phyloP scores from a whole-genome alignment of 2,329 filamentous ascomycete genomes.

The Fusarium sp. region DNA sequence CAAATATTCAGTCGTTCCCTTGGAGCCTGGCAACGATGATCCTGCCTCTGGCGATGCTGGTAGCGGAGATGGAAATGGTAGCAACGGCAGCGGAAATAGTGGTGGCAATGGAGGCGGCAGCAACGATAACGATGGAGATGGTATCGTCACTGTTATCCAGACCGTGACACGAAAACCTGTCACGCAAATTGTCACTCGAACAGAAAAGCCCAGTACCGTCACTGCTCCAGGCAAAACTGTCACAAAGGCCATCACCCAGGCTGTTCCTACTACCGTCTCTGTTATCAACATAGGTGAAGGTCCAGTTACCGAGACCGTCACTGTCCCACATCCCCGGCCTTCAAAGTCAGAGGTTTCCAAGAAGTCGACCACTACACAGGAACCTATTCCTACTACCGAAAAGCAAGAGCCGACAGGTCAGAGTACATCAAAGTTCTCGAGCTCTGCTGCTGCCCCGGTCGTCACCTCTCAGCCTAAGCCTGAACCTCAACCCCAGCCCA shows the following conservation, averaged over 20 bases:
- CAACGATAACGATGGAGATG: constrained; percentile 35
- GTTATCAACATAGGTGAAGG: constrained; percentile 49
- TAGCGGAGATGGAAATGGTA: constrained; percentile 36
- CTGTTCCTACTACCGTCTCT: constrained; percentile 50
- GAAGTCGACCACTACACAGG: constrained; percentile 10
- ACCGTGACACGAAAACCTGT: constrained; percentile 51
- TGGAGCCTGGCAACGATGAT: constrained; percentile 52
- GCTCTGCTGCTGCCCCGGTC: constrained; percentile 20
- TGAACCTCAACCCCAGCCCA: constrained; percentile 17
- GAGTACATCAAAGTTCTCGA: constrained; percentile 8
- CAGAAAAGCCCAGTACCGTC: constrained; percentile 47
- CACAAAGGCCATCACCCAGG: constrained; percentile 48
- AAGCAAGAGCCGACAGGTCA: constrained; percentile 10
- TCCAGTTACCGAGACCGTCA: constrained; percentile 46
- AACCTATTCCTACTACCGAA: constrained; percentile 2
- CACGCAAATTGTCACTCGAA: constrained; percentile 49
- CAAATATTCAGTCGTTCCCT: constrained; percentile 56
- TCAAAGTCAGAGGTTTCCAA: constrained; percentile 19
- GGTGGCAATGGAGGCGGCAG: constrained; percentile 17
- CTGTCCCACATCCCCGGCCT: constrained; percentile 39
- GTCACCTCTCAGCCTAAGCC: constrained; percentile 18
- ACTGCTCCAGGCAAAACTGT: constrained; percentile 46
- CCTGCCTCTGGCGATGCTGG: constrained; percentile 40
- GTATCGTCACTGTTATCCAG: constrained; percentile 53
- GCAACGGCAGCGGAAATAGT: constrained; percentile 27